Evolutionary conservation across 495 filamentous ascomycete genomes (phyloP), one percentile per base, ranked within the genome.

Genomic region (Talaromyces liani): DNA sequence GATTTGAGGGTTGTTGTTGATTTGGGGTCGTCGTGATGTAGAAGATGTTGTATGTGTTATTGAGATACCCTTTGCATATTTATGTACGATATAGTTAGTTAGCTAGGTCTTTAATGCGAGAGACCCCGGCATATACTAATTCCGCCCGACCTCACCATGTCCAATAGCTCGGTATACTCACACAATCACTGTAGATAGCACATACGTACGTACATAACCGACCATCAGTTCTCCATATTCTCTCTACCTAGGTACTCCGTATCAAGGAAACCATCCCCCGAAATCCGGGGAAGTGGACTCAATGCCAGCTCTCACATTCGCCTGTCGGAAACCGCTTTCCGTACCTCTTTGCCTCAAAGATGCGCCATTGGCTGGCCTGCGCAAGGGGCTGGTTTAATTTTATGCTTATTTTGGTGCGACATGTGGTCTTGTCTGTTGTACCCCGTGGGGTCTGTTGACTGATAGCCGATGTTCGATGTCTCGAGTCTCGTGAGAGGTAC

Each of bases 1-100:
- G 72, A 78, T n/a, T 65, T 83, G 63, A 77, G 69, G 60, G 74
- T 82, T 61, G 64, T 83, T 34, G 68, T 82, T 29, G 77, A 81
- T n/a, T 20, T 75, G 45, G 73, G 67, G 14, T 39, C 56, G 20
- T n/a, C 27, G 45, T 36, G 58, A 31, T 31, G 29, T 31, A 29
- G 27, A 29, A 60, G 6, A 12, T 56, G 53, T 14, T 16, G 18
- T 24, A 7, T 56, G 14, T 27, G 53, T 14, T 56, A n/a, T 8
- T 22, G 20, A 27, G 27, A 27, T 56, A 56, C 22, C 53, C 10
- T 56, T 39, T 41, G 36, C 36, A 5, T 41, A 41, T 16, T 31
- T 14, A 41, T 41, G 36, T 41, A 41, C 36, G 36, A 41, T 41
- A 36, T 36, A 41, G 3, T 12, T 36, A 10, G 9, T 33, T 39